Conservation (phyloP, 2,329 filamentous ascomycete species). For the Sarocladium kiliense region DNA sequence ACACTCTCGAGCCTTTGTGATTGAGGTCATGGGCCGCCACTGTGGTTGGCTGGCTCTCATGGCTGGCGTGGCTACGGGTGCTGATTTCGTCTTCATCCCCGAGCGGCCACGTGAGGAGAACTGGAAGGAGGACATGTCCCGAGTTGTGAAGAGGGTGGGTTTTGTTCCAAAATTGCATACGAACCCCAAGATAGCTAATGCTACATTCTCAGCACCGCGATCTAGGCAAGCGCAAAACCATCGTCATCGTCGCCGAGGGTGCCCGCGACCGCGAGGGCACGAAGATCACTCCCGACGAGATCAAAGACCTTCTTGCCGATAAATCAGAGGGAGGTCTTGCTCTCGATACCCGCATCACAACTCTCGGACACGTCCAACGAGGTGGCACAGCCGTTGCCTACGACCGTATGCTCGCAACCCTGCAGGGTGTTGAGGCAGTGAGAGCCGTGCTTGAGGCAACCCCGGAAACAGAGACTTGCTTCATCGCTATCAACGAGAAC, state of each 20-base stretch:
- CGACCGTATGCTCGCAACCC: slow-evolving; percentile 85
- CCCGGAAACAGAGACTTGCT: slow-evolving; percentile 83
- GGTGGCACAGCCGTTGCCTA: slow-evolving; percentile 90
- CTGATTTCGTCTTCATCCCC: slow-evolving; percentile 95
- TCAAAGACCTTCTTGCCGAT: slow-evolving; percentile 83
- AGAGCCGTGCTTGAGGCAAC: slow-evolving; percentile 85
- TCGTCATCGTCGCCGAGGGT: slow-evolving; percentile 95
- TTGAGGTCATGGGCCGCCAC: slow-evolving; percentile 97
- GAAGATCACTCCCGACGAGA: slow-evolving; percentile 74
- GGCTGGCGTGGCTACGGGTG: slow-evolving; percentile 89
- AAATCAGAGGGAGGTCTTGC: slow-evolving; percentile 60
- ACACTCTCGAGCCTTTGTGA: slow-evolving; percentile 92
- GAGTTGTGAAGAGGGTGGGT: slow-evolving; percentile 65
- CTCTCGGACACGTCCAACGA: slow-evolving; percentile 94
- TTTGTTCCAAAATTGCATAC: too few relatives aligned
- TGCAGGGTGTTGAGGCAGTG: slow-evolving; percentile 93
- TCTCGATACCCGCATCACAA: slow-evolving; percentile 90
- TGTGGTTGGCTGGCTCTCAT: slow-evolving; percentile 97
- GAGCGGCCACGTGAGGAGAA: slow-evolving; percentile 84
- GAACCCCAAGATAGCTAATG: too few relatives aligned
- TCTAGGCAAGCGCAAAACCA: slow-evolving; percentile 92
- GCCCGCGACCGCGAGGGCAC: slow-evolving; percentile 79
- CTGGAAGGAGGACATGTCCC: slow-evolving; percentile 86
- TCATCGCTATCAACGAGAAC: slow-evolving; percentile 96
- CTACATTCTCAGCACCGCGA: slow-evolving; percentile 67